Conservation (phyloP, 1,284 basidiomycete genomes). For the Melampsora larici-populina region DNA sequence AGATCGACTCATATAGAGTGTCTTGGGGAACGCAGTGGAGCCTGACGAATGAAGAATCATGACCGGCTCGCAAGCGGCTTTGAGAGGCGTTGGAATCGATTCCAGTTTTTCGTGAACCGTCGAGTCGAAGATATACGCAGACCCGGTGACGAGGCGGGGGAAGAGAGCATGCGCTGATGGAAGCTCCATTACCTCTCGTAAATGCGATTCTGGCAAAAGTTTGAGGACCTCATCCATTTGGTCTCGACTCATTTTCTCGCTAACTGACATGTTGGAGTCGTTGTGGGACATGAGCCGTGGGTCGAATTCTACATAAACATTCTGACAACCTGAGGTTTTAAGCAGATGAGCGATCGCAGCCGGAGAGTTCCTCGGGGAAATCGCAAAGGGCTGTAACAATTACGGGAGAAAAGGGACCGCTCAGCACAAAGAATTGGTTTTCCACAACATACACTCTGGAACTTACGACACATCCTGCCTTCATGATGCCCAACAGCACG, state of each 20-base stretch:
- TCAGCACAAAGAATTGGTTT: background rate
- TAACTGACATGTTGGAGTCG: background rate
- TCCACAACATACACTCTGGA: background rate
- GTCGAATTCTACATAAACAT: conserved; percentile 49
- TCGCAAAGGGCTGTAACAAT: conserved; percentile 7
- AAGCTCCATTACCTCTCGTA: background rate
- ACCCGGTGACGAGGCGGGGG: background rate
- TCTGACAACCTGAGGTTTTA: conserved; percentile 48
- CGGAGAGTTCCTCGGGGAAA: conserved; percentile 56
- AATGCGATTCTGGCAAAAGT: background rate
- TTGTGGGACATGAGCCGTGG: background rate
- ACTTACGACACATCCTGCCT: conserved; percentile 6
- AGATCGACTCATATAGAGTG: background rate
- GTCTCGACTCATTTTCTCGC: conserved; percentile 2
- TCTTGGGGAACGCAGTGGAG: background rate
- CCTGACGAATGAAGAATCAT: conserved; percentile 15
- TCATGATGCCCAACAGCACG: background rate
- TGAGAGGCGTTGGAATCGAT: background rate
- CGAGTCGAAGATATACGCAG: background rate
- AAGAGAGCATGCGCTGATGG: background rate
- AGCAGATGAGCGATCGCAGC: conserved; percentile 55
- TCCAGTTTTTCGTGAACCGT: too few relatives aligned
- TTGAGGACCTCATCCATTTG: background rate
- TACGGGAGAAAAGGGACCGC: background rate
- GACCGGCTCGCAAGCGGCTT: background rate